These are phyloP conservation scores for Rhododendron henanense DNA, from an alignment of 148 eudicot genomes.

Conservation along the genomic window DNA sequence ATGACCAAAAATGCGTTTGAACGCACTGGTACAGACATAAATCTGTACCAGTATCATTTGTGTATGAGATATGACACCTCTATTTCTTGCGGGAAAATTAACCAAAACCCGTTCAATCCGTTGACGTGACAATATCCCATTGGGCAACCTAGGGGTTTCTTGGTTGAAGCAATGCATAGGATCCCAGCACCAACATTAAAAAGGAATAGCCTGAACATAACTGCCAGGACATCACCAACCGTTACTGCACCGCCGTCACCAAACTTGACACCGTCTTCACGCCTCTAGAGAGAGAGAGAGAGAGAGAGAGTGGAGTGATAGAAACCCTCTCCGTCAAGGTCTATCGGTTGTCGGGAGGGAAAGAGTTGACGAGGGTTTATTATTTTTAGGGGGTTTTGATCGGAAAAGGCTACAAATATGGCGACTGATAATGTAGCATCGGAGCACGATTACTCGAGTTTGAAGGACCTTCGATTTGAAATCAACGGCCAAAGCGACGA, in stretches of 20 bases:
- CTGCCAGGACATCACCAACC: slow-evolving; percentile 34
- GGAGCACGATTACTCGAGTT: slow-evolving; percentile 27
- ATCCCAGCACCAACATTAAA: slow-evolving; percentile 9
- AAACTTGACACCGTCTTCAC: background rate
- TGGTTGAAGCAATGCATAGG: background rate
- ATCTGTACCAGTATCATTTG: no score
- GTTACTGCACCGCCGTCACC: slow-evolving; percentile 23
- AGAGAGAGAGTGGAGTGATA: background rate
- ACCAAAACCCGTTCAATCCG: background rate
- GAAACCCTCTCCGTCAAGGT: background rate
- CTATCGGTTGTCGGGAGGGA: background rate
- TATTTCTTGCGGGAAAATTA: background rate
- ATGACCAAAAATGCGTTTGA: no score
- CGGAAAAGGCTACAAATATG: slow-evolving; percentile 7
- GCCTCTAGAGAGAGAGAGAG: background rate
- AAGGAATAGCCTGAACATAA: slow-evolving; percentile 13
- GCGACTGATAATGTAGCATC: slow-evolving; percentile 10
- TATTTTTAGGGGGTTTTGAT: background rate
- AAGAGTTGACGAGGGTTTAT: background rate
- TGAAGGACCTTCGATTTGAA: slow-evolving; percentile 56
- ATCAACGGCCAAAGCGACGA: slow-evolving; percentile 20
- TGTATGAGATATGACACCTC: no score
- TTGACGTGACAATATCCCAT: background rate
- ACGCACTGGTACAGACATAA: no score
- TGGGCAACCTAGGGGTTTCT: background rate